Conservation (phyloP, 176 grass and related monocot genomes). For the Chloris gayana region DNA sequence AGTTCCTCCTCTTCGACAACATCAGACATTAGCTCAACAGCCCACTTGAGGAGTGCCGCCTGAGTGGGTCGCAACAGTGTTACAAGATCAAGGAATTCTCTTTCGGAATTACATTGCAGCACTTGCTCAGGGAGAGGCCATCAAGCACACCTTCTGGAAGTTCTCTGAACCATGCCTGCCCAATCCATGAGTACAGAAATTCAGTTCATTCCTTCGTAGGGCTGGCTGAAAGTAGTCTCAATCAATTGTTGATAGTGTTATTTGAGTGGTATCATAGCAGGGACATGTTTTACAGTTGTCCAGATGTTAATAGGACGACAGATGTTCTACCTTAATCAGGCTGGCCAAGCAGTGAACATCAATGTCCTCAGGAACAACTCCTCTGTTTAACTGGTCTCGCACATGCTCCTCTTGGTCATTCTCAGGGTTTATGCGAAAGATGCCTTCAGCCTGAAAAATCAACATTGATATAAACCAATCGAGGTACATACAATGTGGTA, state of each 20-base stretch:
- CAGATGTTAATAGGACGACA: background rate
- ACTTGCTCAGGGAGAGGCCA: conserved; percentile 82
- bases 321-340: conserved; percentile 84
- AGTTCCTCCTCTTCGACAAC: conserved; percentile 85
- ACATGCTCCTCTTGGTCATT: conserved; percentile 92
- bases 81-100: conserved; percentile 73
- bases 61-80: conserved; percentile 65
- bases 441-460: conserved; percentile 74
- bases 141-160: conserved; percentile 91
- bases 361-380: conserved; percentile 78
- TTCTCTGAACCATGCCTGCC: conserved; percentile 93
- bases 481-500: background rate
- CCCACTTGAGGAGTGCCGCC: conserved; percentile 78
- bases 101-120: conserved; percentile 81
- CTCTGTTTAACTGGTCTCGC: conserved; percentile 78
- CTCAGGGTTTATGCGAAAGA: conserved; percentile 93
- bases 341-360: conserved; percentile 91
- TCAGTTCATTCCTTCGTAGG: conserved; percentile 7
- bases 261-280: background rate
- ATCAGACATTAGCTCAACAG: conserved; percentile 86
- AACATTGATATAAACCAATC: background rate
- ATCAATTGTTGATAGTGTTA: background rate
- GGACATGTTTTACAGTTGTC: background rate
- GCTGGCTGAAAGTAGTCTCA: background rate
- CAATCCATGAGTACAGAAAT: conserved; percentile 1